phyloP scores from a whole-genome alignment of 805 yeast genomes.

The Ogataea degrootiae region DNA sequence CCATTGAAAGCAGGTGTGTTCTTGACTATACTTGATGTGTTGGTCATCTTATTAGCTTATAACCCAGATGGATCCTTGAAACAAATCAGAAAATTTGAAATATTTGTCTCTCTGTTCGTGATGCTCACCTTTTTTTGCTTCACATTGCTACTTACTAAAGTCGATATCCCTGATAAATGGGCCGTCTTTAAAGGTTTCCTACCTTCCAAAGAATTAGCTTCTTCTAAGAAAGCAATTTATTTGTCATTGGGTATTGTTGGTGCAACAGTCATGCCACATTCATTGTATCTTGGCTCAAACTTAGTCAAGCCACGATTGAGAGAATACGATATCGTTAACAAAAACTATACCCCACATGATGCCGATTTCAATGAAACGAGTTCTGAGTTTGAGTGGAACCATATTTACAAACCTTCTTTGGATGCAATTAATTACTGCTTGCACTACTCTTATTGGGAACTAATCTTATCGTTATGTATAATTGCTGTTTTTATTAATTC shows the following conservation, averaged over 20 bases:
- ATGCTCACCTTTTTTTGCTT: slow-evolving; percentile 73
- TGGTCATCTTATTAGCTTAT: slow-evolving; percentile 73
- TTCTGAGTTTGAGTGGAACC: slow-evolving; percentile 29
- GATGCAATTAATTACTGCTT: slow-evolving; percentile 70
- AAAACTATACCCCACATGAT: slow-evolving; percentile 9
- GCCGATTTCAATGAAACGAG: slow-evolving; percentile 12
- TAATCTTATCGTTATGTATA: slow-evolving; percentile 64
- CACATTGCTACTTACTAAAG: slow-evolving; percentile 58
- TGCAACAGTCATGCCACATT: slow-evolving; percentile 95
- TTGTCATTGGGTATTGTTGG: slow-evolving; percentile 82
- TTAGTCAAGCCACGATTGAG: slow-evolving; percentile 78
- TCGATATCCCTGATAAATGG: slow-evolving; percentile 46
- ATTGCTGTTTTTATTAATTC: slow-evolving; percentile 85
- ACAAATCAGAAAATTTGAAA: slow-evolving; percentile 72
- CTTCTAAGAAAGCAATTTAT: slow-evolving; percentile 63
- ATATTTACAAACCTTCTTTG: slow-evolving; percentile 60
- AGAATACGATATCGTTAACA: slow-evolving; percentile 57
- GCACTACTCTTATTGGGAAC: slow-evolving; percentile 67
- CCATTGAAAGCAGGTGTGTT: slow-evolving; percentile 75
- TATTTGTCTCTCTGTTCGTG: slow-evolving; percentile 67
- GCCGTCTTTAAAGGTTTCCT: slow-evolving; percentile 62
- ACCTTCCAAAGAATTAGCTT: slow-evolving; percentile 53
- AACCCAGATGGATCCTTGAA: slow-evolving; percentile 71
- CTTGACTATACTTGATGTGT: slow-evolving; percentile 76
- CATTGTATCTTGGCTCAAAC: slow-evolving; percentile 79